Evolutionary conservation across 768 basidiomycete genomes (phyloP).

Genomic region (Calocera viscosa): DNA sequence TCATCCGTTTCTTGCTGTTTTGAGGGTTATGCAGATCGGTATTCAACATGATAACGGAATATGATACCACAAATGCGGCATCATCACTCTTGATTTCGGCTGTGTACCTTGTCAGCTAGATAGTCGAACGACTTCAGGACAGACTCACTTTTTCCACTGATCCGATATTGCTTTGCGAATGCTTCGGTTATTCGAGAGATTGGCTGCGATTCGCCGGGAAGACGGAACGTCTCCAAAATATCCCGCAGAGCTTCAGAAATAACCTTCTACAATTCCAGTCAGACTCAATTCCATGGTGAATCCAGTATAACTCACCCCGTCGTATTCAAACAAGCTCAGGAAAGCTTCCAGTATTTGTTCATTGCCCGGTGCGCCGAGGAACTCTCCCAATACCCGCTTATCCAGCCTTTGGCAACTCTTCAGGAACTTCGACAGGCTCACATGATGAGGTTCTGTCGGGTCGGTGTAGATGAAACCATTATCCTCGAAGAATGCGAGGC

Average conservation of each 20-base stretch:
- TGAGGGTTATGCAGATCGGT: conserved; percentile 95
- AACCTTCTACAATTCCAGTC: conserved; percentile 51
- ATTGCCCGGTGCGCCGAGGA: conserved; percentile 79
- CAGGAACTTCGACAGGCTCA: conserved; percentile 72
- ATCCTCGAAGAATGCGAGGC: conserved; percentile 82
- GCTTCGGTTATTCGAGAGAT: conserved; percentile 88
- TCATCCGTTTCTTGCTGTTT: conserved; percentile 84
- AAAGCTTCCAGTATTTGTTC: conserved; percentile 74
- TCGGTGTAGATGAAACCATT: conserved; percentile 56
- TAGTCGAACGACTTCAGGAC: neutral
- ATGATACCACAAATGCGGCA: conserved; percentile 86
- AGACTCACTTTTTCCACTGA: conserved; percentile 58
- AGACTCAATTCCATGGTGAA: neutral
- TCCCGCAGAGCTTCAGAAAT: conserved; percentile 94
- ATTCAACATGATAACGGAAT: conserved; percentile 95
- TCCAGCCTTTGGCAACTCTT: conserved; percentile 76
- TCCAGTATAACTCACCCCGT: conserved; percentile 45
- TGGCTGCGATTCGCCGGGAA: conserved; percentile 92
- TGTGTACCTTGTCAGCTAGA: conserved; percentile 23
- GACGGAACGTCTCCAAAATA: conserved; percentile 79
- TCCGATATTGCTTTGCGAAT: conserved; percentile 85
- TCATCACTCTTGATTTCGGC: conserved; percentile 85
- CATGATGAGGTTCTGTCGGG: conserved; percentile 29
- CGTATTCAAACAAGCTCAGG: conserved; percentile 79
- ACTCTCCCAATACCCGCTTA: conserved; percentile 89